Conservation (phyloP, 1,284 basidiomycete genomes). For the Papiliotrema fonsecae region DNA sequence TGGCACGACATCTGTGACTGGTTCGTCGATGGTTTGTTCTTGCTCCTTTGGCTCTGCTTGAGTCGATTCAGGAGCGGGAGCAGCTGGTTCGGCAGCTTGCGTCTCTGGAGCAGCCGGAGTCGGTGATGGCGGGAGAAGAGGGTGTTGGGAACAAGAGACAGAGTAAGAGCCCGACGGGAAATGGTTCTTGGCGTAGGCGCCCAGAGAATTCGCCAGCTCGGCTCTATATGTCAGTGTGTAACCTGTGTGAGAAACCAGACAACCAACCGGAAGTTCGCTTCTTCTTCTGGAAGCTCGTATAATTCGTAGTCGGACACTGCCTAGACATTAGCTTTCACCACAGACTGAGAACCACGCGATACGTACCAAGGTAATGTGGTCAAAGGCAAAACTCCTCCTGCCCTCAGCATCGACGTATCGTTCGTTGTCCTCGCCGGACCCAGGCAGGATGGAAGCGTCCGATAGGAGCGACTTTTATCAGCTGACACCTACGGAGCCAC, state of each 20-base stretch:
- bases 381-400: slow-evolving; percentile 70
- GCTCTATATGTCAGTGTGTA: slow-evolving; percentile 50
- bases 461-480: slow-evolving; percentile 30
- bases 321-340: slow-evolving; percentile 49
- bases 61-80: not conserved
- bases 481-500: not conserved
- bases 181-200: slow-evolving; percentile 71
- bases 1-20: slow-evolving; percentile 25
- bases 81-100: not conserved
- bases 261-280: slow-evolving; percentile 69
- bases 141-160: slow-evolving; percentile 54
- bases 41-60: slow-evolving; percentile 3
- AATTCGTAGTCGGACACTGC: slow-evolving; percentile 67
- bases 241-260: not conserved
- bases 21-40: slow-evolving; percentile 6
- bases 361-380: slow-evolving; percentile 71
- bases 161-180: slow-evolving; percentile 67
- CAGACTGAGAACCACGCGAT: slow-evolving; percentile 1
- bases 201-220: slow-evolving; percentile 62
- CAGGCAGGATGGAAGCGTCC: slow-evolving; percentile 30
- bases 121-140: slow-evolving; percentile 27
- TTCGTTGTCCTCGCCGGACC: slow-evolving; percentile 49
- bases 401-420: slow-evolving; percentile 76
- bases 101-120: not conserved
- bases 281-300: slow-evolving; percentile 59